Base-by-base conservation (phyloP, 73 alveolate species). In the Paraurostyla sp. region DNA sequence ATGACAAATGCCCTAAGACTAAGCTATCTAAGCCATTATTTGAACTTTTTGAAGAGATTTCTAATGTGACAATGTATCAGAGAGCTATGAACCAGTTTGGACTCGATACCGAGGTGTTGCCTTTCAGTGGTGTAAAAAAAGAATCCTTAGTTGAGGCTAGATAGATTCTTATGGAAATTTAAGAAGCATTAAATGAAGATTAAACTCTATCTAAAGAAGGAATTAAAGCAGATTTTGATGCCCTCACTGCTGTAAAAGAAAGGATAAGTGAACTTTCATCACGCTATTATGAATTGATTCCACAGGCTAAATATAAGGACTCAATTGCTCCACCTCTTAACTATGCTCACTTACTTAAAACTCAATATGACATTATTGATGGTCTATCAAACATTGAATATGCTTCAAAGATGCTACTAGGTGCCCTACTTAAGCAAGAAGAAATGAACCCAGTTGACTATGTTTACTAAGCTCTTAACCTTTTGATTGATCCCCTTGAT, bases 361-460 rank as follows among this genome's bases (percentile, higher is more conserved):
- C 38, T 18, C 94, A 96, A 86, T 75, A 84, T 42, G 94, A 93
- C 40, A 81, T 89, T 50, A 71, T 98, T 27, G 99, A 93, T 41
- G 76, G 89, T 49, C 92, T 98, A 45, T 81, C 94, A 7, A 91
- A 97, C 80, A 87, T 98, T 45, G 99, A 98, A 89, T 93, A 45
- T 52, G 98, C 99, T 11, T 91, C 95, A 3, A 98, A 94, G 76
- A 93, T 98, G 45, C 91, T 98, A 16, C 91, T 98, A 15, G 99
- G 96, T 33, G 99, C 99, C 7, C 92, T 84, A 38, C 56, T 69
- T 54, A 91, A 88, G 52, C 51, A 87, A 71, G 23, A 80, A 29
- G 83, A 83, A 35, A 90, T 91, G 51, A 94, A 98, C 92, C 99
- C 99, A 43, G 87, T 95, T 54, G 99, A 97, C 80, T 98, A 98